Base-by-base conservation (phyloP, 75 land plant species). In the Ceratopteris richardii region DNA sequence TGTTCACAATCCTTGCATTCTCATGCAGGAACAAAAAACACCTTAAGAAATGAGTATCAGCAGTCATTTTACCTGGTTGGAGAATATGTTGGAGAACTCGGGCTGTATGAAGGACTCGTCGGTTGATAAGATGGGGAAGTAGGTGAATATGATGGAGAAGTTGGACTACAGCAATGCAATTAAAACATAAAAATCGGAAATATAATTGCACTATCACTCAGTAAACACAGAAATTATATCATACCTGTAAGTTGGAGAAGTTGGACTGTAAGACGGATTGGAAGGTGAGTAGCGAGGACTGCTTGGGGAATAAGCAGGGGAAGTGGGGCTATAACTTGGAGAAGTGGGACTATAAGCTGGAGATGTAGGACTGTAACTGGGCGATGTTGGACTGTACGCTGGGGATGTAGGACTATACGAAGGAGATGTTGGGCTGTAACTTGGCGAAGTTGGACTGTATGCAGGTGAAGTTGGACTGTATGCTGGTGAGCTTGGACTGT, bases 101-200 rank as follows among this genome's bases (percentile, higher is more conserved):
- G 88, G 51, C 87, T 90, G 73, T 87, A 91, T 5, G 82, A 70
- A 46, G 91, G 90, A 58, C 90, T 86, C 21, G 87, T 70, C 24
- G 87, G 87, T 40, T 80, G 77, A 67, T 86, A 82, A n/a, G 98
- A 73, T 5, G 98, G 98, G 46, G 98, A 94, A 13, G 98, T 86
- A 29, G 98, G 98, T 14, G 90, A 91, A 73, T 87, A 91, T 58
- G 93, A 76, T 27, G 83, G 93, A 47, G 97, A 87, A 29, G 93
- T 82, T n/a, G 97, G 97, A 64, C 97, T 92, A 77, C 73, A 76
- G 58, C 20, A 63, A 60, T 31, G 33, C 23, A 33, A 33, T 33
- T 33, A 33, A 33, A 9, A 33, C 3, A 33, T 9, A 4, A 33
- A 33, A 33, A 3, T 9, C 3, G 7, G 9, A 33, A 33, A 33